Percentiles rank a stretch among this genome's conserved stretches.
phyloP scores from a whole-genome alignment of 768 basidiomycete genomes.

The Pulveroboletus sp. region DNA sequence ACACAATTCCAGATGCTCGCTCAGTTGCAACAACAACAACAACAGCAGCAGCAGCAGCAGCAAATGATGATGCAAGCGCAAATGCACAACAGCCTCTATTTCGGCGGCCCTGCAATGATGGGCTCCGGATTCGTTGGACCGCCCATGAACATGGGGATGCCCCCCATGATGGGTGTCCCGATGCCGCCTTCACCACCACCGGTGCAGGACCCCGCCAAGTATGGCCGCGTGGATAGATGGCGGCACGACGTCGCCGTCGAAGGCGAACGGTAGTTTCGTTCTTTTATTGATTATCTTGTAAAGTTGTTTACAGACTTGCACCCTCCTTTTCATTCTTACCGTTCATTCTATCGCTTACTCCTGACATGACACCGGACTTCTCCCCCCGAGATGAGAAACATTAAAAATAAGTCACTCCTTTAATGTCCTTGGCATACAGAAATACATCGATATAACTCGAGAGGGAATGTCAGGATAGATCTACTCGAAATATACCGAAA shows the following conservation, averaged over 20 bases:
- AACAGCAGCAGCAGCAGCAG: constrained; percentile 54
- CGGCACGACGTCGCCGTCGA: constrained; percentile 73
- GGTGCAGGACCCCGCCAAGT: constrained; percentile 61
- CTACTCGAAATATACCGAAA: constrained; percentile 35
- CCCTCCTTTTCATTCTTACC: background rate
- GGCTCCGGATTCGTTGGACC: constrained; percentile 62
- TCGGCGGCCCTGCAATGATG: constrained; percentile 64
- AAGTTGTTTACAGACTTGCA: too few relatives aligned
- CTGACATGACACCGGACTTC: background rate
- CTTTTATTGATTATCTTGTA: too few relatives aligned
- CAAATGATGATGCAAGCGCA: constrained; percentile 76
- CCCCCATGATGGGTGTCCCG: constrained; percentile 39
- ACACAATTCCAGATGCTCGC: constrained; percentile 47
- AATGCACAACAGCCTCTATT: constrained; percentile 71
- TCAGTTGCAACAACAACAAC: constrained; percentile 39
- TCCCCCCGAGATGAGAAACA: background rate
- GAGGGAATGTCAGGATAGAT: constrained; percentile 33
- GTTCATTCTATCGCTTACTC: constrained; percentile 1
- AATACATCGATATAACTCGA: constrained; percentile 35
- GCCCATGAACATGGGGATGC: constrained; percentile 46
- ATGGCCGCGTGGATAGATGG: constrained; percentile 74
- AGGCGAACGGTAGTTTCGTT: constrained; percentile 46
- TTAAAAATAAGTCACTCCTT: constrained; percentile 36
- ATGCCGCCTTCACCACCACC: constrained; percentile 57
- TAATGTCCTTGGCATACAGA: constrained; percentile 33